Base-by-base conservation (phyloP, 495 filamentous ascomycete species). In the Annulohypoxylon moriforme region DNA sequence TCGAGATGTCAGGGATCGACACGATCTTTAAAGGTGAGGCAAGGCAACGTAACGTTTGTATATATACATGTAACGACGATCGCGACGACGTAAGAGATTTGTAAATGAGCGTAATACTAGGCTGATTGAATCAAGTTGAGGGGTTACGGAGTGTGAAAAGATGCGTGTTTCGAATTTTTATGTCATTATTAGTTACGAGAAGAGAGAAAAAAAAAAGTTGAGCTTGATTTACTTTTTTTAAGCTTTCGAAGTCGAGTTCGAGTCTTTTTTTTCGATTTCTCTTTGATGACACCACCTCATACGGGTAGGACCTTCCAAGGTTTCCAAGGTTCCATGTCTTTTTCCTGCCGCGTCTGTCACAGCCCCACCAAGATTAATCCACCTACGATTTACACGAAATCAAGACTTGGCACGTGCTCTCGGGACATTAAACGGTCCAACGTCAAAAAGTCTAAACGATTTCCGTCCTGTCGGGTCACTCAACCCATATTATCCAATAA, bases 1-100 rank as follows among this genome's bases (percentile, higher is more conserved):
- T 73, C 65, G 47, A 57, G 38, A 52, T 71, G 33, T 72, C 40
- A 52, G 50, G 65, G 64, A 73, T 73, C 65, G 60, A 59, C 60
- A 55, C 55, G 27, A 58, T 44, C 60, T 68, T 16, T 38, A 22
- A 68, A 52, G 46, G 40, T 64, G 22, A 68, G 38, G 64, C 14
- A 68, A 68, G 38, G 64, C 14, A 68, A 33, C 50, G 57, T 56
- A 44, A 40, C 64, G 49, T 47, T 42, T 49, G 60, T 73, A 53
- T 68, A 58, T 68, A 73, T 56, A 60, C 50, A 57, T 59, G 60
- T 55, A 67, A 25, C 16, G 53, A 60, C 38, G 40, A 68, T 68
- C 55, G 60, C 38, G 34, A 47, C 55, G 46, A 65, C 64, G 65
- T 73, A 65, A 65, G 55, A 68, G 16, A 14, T 11, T 20, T 52